Evolutionary conservation across 176 grass and related monocot species (phyloP), one percentile per base, ranked within the genome.

Genomic region (Neostapfia colusana): DNA sequence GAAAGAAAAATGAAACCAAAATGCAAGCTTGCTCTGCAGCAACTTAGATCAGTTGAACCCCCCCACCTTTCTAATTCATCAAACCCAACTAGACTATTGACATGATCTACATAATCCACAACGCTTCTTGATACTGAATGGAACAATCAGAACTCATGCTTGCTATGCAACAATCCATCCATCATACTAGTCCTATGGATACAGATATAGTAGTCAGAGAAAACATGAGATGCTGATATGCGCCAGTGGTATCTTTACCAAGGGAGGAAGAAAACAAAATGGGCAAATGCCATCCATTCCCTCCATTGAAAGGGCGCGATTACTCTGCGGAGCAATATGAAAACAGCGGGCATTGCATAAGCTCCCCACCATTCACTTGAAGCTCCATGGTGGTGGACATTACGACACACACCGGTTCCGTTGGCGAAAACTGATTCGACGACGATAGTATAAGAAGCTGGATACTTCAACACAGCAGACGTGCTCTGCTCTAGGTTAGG

Each of bases 261-360:
- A 84, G 17, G 50, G 80, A 70, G 76, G n/a, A n/a, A 77, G 63
- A 28, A n/a, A n/a, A n/a, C n/a, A n/a, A n/a, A 54, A 79, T 17
- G 63, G 56, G 57, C 42, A 38, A 42, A 58, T 23, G 57, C 4
- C 75, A 56, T 70, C 65, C 21, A 88, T 75, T 57, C 70, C 39
- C 37, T 71, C 65, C 37, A 41, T 58, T 5, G 45, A 46, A 75
- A 57, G 70, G 81, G 75, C 28, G 11, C 26, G 3, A 0, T 81
- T 43, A 88, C 72, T 88, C 35, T 88, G 4, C 16, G 81, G 86
- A 88, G 81, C 77, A 49, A 26, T 72, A 88, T 84, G 86, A 88
- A 65, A 88, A 88, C 84, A 81, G 86, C 86, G 76, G 71, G 77
- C 86, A 88, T 75, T 31, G 81, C 71, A 34, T 45, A 70, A 31